These are phyloP conservation scores for Globisporangium parvum DNA, from an alignment of 352 stramenopile species.

Conservation along the genomic window DNA sequence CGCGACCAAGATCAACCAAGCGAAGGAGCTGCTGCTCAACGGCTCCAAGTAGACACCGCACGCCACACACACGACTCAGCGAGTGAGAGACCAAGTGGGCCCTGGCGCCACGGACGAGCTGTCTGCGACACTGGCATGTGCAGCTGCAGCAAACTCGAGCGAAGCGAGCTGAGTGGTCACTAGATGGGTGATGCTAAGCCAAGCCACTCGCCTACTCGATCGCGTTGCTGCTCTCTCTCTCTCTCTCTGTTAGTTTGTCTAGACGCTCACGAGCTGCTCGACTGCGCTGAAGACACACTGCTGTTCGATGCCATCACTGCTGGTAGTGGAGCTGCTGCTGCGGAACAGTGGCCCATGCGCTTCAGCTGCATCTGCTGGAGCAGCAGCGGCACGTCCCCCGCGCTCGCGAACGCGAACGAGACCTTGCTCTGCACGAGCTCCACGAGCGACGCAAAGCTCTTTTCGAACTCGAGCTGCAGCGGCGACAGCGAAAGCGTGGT, in stretches of 20 bases:
- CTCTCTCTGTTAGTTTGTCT: not conserved
- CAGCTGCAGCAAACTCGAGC: too few relatives aligned
- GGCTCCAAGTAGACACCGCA: constrained; percentile 48
- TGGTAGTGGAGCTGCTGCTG: too few relatives aligned
- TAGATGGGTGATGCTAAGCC: too few relatives aligned
- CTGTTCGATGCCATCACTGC: not conserved
- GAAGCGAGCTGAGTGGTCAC: too few relatives aligned
- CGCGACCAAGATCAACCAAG: constrained; percentile 99
- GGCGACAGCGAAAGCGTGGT: constrained; percentile 33
- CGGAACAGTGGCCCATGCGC: not conserved
- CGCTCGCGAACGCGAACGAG: constrained; percentile 20
- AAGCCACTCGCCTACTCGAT: not conserved
- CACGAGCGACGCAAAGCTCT: constrained; percentile 50
- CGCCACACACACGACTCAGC: too few relatives aligned
- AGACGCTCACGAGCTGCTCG: not conserved
- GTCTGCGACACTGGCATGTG: not conserved
- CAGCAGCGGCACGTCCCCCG: constrained; percentile 21
- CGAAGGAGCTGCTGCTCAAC: constrained; percentile 94
- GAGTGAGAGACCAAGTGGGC: not conserved
- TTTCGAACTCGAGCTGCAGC: constrained; percentile 67
- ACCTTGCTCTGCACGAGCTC: constrained; percentile 33
- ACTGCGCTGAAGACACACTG: not conserved
- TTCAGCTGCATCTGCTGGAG: constrained; percentile 24
- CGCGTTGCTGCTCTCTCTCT: not conserved
- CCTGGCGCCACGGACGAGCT: too few relatives aligned